Conservation (phyloP, 441 rosid genomes). For the Breynia disticha region DNA sequence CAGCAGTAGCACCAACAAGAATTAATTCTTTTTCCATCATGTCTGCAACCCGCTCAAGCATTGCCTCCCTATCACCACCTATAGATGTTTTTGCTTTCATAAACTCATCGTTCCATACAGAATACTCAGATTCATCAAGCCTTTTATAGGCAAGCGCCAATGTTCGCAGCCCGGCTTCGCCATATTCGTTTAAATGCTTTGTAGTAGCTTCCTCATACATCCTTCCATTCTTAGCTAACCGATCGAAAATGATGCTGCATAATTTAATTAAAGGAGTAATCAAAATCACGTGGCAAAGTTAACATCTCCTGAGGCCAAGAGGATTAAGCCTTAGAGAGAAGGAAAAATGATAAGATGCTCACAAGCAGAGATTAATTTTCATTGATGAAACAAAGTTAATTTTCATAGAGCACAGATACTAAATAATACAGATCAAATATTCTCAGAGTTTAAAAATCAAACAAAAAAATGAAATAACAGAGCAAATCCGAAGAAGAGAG, state of each 20-base stretch:
- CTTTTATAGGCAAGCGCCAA: conserved; percentile 77
- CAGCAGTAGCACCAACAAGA: conserved; percentile 96
- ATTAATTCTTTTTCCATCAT: conserved; percentile 80
- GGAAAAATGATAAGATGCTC: too few relatives aligned
- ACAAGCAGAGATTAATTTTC: too few relatives aligned
- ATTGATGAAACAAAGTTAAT: too few relatives aligned
- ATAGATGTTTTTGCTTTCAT: conserved; percentile 71
- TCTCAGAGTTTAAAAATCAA: not conserved
- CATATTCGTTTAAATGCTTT: conserved; percentile 82
- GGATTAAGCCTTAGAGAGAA: too few relatives aligned
- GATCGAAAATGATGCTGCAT: conserved; percentile 83
- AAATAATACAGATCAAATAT: too few relatives aligned
- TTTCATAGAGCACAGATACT: too few relatives aligned
- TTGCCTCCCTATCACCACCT: conserved; percentile 64
- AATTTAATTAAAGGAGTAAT: conserved; percentile 11
- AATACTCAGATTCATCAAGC: conserved; percentile 67
- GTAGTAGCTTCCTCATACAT: conserved; percentile 54
- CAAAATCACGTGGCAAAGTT: too few relatives aligned
- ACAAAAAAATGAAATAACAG: not conserved
- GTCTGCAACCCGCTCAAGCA: conserved; percentile 78
- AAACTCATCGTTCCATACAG: conserved; percentile 76
- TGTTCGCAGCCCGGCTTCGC: conserved; percentile 91
- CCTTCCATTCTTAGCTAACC: conserved; percentile 76
- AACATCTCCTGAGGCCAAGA: too few relatives aligned
- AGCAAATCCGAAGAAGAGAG: not conserved